Evolutionary conservation across 2,329 filamentous ascomycete genomes (phyloP), one percentile per base, ranked within the genome.

Genomic region (Talaromyces sp.): DNA sequence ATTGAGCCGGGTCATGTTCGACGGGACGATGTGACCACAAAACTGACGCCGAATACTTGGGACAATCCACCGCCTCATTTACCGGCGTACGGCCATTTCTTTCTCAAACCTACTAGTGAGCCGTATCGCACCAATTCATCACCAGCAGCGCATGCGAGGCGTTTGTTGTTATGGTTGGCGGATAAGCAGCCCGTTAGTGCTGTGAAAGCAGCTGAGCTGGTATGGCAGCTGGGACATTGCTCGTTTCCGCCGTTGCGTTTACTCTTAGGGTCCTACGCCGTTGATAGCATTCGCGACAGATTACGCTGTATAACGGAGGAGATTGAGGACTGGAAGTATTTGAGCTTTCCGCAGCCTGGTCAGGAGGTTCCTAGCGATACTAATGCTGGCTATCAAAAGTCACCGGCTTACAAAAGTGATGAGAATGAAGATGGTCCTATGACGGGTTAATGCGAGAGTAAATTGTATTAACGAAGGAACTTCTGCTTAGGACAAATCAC

Each of bases 211-310:
- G 92, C 92, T 2, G 92, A 98, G 79, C 79, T 98, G 62, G 88
- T 96, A 6, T 98, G 95, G 95, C 88, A 97, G 80, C 79, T 98
- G 48, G 95, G 89, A 0, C 95, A 98, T 80, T 98, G 93, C 78
- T 89, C 87, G n/a, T 97, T 92, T 73, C 95, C 95, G 57, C 95
- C 95, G 0, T 75, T 98, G 66, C 81, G 95, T 37, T 77, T 99
- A 63, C 80, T 97, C n/a, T 77, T 98, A 25, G 95, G 95, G 0
- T 96, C 88, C 67, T 98, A 96, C 78, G 93, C 95, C 1, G 93
- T 98, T 40, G 93, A 99, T 75, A 97, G 93, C 74, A 96, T 98
- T 58, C 83, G 95, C 16, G 95, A 99, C 77, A 84, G 93, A 21
- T 77, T 98, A 71, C 85, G 92, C 67, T 93, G 90, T 65, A 91